These are phyloP conservation scores for Gomphus bonarii DNA, from an alignment of 1,284 basidiomycete species.

Conservation along the genomic window DNA sequence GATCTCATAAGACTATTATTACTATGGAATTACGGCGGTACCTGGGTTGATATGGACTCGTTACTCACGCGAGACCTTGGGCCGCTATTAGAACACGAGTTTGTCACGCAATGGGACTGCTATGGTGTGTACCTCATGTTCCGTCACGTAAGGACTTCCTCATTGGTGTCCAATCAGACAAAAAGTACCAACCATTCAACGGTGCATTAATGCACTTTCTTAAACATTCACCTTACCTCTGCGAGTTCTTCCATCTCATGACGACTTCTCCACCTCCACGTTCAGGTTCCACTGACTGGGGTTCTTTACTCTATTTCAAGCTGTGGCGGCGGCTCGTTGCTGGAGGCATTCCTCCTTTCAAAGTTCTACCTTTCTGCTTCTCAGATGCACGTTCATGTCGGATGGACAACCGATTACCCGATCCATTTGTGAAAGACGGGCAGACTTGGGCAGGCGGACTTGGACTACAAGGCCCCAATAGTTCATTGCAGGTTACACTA, in stretches of 20 bases:
- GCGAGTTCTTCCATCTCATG: conserved; percentile 91
- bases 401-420: conserved; percentile 83
- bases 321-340: conserved; percentile 77
- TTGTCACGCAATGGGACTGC: conserved; percentile 94
- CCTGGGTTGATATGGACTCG: conserved; percentile 96
- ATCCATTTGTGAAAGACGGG: conserved; percentile 70
- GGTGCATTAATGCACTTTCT: conserved; percentile 90
- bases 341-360: conserved; percentile 68
- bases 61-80: conserved; percentile 76
- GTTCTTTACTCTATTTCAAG: conserved; percentile 79
- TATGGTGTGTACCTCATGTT: conserved; percentile 51
- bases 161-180: conserved; percentile 40
- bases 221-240: conserved; percentile 83
- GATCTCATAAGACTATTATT: conserved; percentile 79
- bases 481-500: conserved; percentile 58
- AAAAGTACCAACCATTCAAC: conserved; percentile 79
- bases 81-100: conserved; percentile 83
- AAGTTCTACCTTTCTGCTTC: conserved; percentile 88
- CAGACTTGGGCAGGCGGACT: conserved; percentile 42
- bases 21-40: conserved; percentile 82
- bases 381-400: conserved; percentile 82
- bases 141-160: neutral
- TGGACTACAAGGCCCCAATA: conserved; percentile 43
- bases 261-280: conserved; percentile 60
- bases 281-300: conserved; percentile 83